A percentile compares a stretch with the other conserved stretches of the same genome.
Evolutionary conservation across 148 eudicot genomes (phyloP).

Genomic region (Spergularia marina): DNA sequence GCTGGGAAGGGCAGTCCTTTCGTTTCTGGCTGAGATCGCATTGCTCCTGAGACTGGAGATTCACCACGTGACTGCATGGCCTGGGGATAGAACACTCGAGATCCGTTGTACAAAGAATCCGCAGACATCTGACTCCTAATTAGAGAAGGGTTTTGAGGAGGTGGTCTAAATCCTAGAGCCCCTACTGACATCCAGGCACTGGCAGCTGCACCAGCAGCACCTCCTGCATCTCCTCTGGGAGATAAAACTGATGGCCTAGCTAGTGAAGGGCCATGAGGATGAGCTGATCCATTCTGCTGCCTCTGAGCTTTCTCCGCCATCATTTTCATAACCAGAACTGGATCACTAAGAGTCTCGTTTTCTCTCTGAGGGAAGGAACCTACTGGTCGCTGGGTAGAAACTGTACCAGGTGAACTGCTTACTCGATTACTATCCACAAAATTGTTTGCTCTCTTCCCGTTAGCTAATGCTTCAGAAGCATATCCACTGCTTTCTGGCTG

Average conservation of each 20-base stretch:
- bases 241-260: constrained; percentile 34
- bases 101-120: constrained; percentile 40
- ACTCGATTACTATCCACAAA: constrained; percentile 36
- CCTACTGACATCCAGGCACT: constrained; percentile 86
- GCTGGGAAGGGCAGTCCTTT: constrained; percentile 44
- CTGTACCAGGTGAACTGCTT: constrained; percentile 27
- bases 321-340: constrained; percentile 82
- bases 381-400: constrained; percentile 28
- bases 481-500: constrained; percentile 41
- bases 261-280: constrained; percentile 28
- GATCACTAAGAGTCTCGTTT: constrained; percentile 72
- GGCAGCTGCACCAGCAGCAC: constrained; percentile 74
- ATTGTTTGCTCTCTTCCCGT: constrained; percentile 36
- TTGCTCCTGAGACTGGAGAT: constrained; percentile 31
- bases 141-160: constrained; percentile 36
- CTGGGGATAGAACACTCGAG: constrained; percentile 51
- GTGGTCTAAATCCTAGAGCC: constrained; percentile 51
- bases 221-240: constrained; percentile 42
- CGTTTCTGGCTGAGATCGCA: constrained; percentile 51
- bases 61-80: constrained; percentile 50
- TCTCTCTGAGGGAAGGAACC: constrained; percentile 41
- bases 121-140: constrained; percentile 48
- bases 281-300: constrained; percentile 46
- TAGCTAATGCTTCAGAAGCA: constrained; percentile 32
- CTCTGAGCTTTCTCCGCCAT: constrained; percentile 64